A percentile compares a stretch with the other conserved stretches of the same genome.
Evolutionary conservation across 2,329 filamentous ascomycete species (phyloP).

Genomic region (Sarocladiaceae sp.): DNA sequence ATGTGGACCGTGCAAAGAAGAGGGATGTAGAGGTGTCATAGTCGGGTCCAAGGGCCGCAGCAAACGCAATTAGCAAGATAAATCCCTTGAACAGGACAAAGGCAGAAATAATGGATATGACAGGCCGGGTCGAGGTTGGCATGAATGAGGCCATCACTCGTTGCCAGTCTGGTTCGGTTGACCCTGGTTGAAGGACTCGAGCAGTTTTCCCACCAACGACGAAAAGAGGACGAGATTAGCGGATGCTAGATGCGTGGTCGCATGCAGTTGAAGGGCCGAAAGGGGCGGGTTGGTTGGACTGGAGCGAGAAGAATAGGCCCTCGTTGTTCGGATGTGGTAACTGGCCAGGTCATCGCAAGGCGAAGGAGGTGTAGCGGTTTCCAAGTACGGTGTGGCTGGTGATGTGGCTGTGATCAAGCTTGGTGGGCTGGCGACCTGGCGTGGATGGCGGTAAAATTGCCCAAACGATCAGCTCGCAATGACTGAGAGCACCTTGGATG

Average conservation of each 20-base stretch:
- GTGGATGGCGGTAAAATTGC: no score
- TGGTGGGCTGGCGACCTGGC: no score
- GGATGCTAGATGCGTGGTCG: neutral
- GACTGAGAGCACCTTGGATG: no score
- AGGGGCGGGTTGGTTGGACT: neutral
- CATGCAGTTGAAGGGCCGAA: neutral
- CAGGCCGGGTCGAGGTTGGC: neutral
- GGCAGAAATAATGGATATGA: slow-evolving; percentile 8
- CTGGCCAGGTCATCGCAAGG: no score
- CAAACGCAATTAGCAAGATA: slow-evolving; percentile 57
- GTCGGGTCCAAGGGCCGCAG: slow-evolving; percentile 48
- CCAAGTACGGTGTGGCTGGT: slow-evolving; percentile 6
- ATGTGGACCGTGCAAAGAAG: slow-evolving; percentile 31
- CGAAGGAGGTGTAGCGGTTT: slow-evolving; percentile 3
- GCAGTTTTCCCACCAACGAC: slow-evolving; percentile 6
- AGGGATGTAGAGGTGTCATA: slow-evolving; percentile 75
- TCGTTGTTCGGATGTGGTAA: no score
- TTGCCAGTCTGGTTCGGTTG: neutral
- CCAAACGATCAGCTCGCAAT: no score
- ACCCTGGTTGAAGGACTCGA: neutral
- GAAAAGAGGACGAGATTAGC: neutral
- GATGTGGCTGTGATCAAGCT: neutral
- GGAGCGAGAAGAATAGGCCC: no score
- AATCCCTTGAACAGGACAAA: slow-evolving; percentile 55
- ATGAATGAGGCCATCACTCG: neutral